These are phyloP conservation scores for Hypoxylon sp. DNA, from an alignment of 2,329 filamentous ascomycete genomes.

Conservation along the genomic window DNA sequence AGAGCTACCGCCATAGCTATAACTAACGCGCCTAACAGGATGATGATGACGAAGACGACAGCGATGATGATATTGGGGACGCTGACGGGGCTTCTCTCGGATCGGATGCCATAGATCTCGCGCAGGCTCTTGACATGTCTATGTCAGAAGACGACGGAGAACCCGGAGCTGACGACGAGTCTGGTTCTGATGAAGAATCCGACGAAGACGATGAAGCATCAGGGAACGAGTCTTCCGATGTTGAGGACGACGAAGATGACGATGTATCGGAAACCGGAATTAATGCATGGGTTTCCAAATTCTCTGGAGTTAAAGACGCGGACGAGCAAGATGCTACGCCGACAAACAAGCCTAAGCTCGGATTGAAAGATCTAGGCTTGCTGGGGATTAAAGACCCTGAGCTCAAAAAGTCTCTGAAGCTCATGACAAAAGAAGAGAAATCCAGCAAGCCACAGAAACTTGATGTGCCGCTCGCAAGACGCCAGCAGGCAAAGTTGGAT, in stretches of 20 bases:
- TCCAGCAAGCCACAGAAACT: constrained; percentile 76
- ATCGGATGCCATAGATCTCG: constrained; percentile 72
- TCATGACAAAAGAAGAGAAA: constrained; percentile 76
- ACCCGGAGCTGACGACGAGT: constrained; percentile 65
- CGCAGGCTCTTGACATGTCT: constrained; percentile 66
- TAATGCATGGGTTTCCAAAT: constrained; percentile 70
- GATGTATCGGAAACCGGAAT: constrained; percentile 67
- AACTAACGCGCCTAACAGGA: constrained; percentile 52
- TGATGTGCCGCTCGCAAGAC: constrained; percentile 84
- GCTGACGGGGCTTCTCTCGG: constrained; percentile 72
- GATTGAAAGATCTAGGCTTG: constrained; percentile 80
- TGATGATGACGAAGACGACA: constrained; percentile 72
- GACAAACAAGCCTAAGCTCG: constrained; percentile 75
- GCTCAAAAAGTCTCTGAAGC: constrained; percentile 84
- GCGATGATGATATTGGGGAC: constrained; percentile 66
- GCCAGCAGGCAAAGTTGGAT: constrained; percentile 88
- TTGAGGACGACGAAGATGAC: constrained; percentile 62
- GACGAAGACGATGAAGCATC: constrained; percentile 63
- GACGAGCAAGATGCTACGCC: constrained; percentile 66
- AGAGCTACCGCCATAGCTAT: background rate
- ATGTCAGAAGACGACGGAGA: constrained; percentile 65
- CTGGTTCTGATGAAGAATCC: constrained; percentile 61
- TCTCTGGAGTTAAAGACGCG: constrained; percentile 74
- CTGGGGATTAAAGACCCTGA: constrained; percentile 79
- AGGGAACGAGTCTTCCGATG: constrained; percentile 59